Percentiles rank a stretch among this genome's conserved stretches.
Conservation (phyloP, 768 basidiomycete genomes). For the Leccinum fibrillosum region DNA sequence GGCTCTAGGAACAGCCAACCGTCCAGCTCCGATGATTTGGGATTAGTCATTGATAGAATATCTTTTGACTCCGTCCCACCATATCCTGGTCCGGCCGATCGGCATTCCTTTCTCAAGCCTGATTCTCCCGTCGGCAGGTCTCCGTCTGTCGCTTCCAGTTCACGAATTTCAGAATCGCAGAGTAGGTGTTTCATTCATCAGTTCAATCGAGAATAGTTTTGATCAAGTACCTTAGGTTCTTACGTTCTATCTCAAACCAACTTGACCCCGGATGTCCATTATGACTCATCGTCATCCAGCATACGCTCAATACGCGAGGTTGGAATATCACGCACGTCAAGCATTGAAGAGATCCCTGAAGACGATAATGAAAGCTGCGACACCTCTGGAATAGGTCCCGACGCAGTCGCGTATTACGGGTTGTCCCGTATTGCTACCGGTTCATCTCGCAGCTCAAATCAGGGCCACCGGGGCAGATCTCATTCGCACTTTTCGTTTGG, state of each 20-base stretch:
- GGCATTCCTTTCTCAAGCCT: background rate
- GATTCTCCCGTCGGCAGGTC: conserved; percentile 4
- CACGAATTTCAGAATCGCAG: conserved; percentile 7
- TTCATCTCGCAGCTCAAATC: conserved; percentile 16
- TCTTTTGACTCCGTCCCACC: conserved; percentile 30
- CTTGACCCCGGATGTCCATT: background rate
- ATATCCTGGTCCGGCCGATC: conserved; percentile 20
- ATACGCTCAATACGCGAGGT: conserved; percentile 2
- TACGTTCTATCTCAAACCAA: background rate
- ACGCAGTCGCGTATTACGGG: conserved; percentile 13
- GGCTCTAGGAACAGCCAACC: conserved; percentile 5
- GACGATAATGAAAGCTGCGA: conserved; percentile 21
- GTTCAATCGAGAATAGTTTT: background rate
- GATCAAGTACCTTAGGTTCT: conserved; percentile 10
- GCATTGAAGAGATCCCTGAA: conserved; percentile 41
- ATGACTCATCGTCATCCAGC: conserved; percentile 11
- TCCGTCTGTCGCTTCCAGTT: conserved; percentile 7
- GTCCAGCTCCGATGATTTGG: conserved; percentile 9
- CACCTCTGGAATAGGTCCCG: conserved; percentile 1
- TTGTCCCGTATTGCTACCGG: conserved; percentile 11
- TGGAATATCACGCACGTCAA: conserved; percentile 38
- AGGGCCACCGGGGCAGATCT: conserved; percentile 33
- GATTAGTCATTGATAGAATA: background rate
- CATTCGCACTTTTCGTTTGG: conserved; percentile 52
- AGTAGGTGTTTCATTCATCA: conserved; percentile 4